Percentiles rank a stretch among this genome's conserved stretches.
Evolutionary conservation across 805 yeast species (phyloP).

Genomic region (Yarrowia sp.): DNA sequence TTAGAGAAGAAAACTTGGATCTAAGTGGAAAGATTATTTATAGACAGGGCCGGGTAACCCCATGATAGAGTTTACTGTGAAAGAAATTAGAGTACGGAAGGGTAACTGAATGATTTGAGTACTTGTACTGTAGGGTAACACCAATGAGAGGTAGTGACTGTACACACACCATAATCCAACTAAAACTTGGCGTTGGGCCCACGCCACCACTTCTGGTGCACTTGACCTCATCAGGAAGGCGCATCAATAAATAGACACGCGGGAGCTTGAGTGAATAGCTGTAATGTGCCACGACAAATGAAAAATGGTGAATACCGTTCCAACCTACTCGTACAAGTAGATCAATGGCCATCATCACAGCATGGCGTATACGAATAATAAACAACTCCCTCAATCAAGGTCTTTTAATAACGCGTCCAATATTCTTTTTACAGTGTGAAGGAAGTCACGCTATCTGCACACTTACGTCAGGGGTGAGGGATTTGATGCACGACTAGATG

Average conservation of each 20-base stretch:
- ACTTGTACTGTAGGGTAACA: conserved; percentile 28
- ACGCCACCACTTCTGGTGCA: too few relatives aligned
- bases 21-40: conserved; percentile 9
- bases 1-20: conserved; percentile 36
- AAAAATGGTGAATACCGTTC: too few relatives aligned
- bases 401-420: conserved; percentile 19
- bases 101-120: not conserved
- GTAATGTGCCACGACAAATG: too few relatives aligned
- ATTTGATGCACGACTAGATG: conserved; percentile 33
- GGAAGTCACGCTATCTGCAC: conserved; percentile 29
- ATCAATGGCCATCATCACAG: too few relatives aligned
- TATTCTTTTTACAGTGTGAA: conserved; percentile 4
- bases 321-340: too few relatives aligned
- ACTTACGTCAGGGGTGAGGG: conserved; percentile 38
- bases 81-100: conserved; percentile 5
- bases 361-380: conserved; percentile 12
- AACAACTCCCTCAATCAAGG: not conserved
- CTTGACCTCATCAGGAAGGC: too few relatives aligned
- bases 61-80: conserved; percentile 9
- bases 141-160: too few relatives aligned
- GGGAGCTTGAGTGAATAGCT: too few relatives aligned
- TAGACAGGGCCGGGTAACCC: conserved; percentile 22
- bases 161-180: not conserved
- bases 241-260: too few relatives aligned
- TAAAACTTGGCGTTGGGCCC: too few relatives aligned